Base-by-base conservation (phyloP, 805 yeast species). In the Metahyphopichia silvanorum region DNA sequence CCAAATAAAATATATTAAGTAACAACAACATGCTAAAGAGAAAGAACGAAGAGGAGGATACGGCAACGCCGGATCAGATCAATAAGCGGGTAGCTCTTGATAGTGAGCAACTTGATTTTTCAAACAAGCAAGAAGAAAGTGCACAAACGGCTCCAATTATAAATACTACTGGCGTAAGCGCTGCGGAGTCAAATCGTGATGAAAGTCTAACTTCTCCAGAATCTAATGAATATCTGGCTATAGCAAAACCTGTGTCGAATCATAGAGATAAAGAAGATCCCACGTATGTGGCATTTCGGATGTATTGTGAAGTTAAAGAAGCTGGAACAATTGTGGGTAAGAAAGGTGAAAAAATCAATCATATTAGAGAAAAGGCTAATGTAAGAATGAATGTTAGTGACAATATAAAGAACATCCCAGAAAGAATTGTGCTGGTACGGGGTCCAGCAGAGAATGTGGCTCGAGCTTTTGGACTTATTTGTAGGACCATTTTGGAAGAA, bases 381-480 rank as follows among this genome's bases (percentile, higher is more conserved):
- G 82, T 85, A 6, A 68, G 82, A 42, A 70, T 86, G 27, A 76
- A 78, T 46, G 86, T 84, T 10, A 76, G 85, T 45, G 91, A 84
- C 34, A 84, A 85, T 51, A 63, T 80, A 32, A 72, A 75, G 44
- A 84, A 80, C 16, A 75, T 80, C 5, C 82, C 84, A 2, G 94
- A 83, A 49, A 68, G 96, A 41, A 80, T 86, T 20, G 71, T 86
- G 16, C 73, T 78, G 39, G 81, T 86, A 3, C 67, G 81, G 39
- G 96, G 95, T 0, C 63, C 83, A 0, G 74, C 88, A 2, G 89
- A 83, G 43, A 71, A 77, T 43, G 91, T 84, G 6, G 89, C 95
- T 10, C 78, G 79, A 51, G 91, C 93, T 0, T 82, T 82, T 56
- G 93, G 93, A 1, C 60, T 85, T 42, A 76, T 86, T 21, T 74